Percentiles rank a stretch among this genome's conserved stretches.
Conservation (phyloP, 2,329 filamentous ascomycete species). For the Microdochium bolleyi region DNA sequence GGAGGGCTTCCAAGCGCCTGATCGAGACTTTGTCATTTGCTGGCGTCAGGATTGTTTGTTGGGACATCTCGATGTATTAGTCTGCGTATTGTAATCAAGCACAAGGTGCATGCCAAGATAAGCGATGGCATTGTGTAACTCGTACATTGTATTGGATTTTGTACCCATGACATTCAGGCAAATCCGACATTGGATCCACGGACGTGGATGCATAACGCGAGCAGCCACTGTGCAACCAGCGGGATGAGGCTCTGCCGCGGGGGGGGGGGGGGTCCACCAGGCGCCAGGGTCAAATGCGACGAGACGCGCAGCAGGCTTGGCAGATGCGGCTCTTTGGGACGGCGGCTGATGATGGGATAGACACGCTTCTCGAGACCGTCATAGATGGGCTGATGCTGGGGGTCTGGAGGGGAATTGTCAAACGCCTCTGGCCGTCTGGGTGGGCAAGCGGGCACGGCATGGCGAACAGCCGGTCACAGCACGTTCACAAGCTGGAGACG, state of each 20-base stretch:
- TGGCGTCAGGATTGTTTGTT: too few species aligned
- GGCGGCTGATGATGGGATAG: neutral
- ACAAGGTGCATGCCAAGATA: too few species aligned
- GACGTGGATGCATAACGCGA: neutral
- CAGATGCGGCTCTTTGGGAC: neutral
- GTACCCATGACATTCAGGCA: too few species aligned
- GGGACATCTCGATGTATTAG: too few species aligned
- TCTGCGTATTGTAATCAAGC: too few species aligned
- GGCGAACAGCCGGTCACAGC: neutral
- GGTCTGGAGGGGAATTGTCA: neutral
- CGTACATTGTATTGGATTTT: too few species aligned
- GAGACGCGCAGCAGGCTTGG: neutral
- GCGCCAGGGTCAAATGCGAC: neutral
- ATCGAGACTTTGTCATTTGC: neutral
- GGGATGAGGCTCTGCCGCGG: neutral
- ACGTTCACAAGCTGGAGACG: neutral
- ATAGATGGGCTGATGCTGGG: neutral
- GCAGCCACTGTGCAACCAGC: neutral
- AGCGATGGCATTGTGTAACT: too few species aligned
- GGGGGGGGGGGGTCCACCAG: too few species aligned
- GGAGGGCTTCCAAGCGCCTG: neutral
- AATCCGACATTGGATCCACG: neutral
- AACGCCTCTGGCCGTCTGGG: neutral
- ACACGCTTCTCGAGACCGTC: too few species aligned
- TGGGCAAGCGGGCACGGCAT: neutral